phyloP scores from a whole-genome alignment of 2,329 filamentous ascomycete species.

The Ceratocystis albifundus region DNA sequence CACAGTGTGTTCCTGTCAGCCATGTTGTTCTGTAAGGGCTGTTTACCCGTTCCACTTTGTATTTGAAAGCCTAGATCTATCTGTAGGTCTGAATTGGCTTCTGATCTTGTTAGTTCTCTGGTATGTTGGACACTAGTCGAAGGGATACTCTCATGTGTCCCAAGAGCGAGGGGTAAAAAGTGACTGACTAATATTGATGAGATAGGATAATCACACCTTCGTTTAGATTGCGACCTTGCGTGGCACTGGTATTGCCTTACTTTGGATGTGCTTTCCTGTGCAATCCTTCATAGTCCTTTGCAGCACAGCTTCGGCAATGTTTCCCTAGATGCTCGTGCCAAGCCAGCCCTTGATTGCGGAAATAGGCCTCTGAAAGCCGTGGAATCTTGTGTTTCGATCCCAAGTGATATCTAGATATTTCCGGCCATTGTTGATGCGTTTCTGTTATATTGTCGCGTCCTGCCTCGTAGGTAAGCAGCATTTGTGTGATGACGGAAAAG shows the following conservation, averaged over 20 bases:
- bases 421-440: not conserved
- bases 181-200: not conserved
- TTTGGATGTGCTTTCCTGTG: not conserved
- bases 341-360: not conserved
- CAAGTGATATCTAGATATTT: not conserved
- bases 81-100: not conserved
- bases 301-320: not conserved
- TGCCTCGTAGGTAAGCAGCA: not conserved
- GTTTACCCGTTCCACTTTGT: not conserved
- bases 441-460: not conserved
- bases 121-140: not conserved
- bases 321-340: not conserved
- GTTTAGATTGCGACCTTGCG: not conserved
- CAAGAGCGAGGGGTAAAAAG: not conserved
- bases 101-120: conserved; percentile 1
- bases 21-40: conserved; percentile 7
- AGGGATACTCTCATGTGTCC: not conserved
- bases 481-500: not conserved
- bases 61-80: not conserved
- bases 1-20: not conserved
- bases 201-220: not conserved
- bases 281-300: too few species aligned
- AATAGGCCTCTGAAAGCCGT: not conserved
- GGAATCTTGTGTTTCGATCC: not conserved
- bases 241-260: not conserved